Base-by-base conservation (phyloP, 257 asterid genomes). In the Solanum lycopersicoides region DNA sequence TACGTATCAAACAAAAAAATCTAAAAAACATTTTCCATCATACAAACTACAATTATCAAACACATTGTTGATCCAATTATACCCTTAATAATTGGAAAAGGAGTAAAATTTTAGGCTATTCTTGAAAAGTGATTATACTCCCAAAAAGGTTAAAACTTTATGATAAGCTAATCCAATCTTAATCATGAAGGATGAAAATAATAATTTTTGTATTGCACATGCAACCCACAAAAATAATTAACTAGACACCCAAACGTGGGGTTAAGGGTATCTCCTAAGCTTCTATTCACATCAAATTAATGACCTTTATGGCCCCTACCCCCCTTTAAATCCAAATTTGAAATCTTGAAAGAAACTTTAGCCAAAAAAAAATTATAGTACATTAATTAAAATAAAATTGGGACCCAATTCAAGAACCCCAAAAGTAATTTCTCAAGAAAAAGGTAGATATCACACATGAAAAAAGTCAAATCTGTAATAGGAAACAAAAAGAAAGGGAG, bases 121-220 rank as follows among this genome's bases (percentile, higher is more conserved):
- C 85, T 30, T 84, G 39, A 3, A 76, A 87, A 80, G 63, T 88
- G 86, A 83, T 89, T 88, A 28, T 28, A 82, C 86, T 89, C 82
- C 35, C 44, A 83, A 86, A 34, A 88, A 71, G 89, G 60, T 83
- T 84, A 69, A 87, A 83, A 25, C 69, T 79, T 88, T 30, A 50
- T 89, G 82, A 80, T 86, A 65, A 89, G 86, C 90, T 91, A 88
- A 92, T 92, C 90, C 90, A 83, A 73, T 86, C 87, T 82, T 91
- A 91, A 91, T 91, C 91, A 91, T 93, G 80, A 89, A 83, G 82
- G 86, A 59, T 47, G 73, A 83, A 66, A 77, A 25, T 41, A 50
- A 71, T 89, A 87, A 72, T 83, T 25, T 34, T 75, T 88, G 76
- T 28, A 82, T 66, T 85, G 91, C 94, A 90, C 92, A 93, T 90